These are phyloP conservation scores for Dryas drummondii DNA, from an alignment of 306 rosid genomes.

Conservation along the genomic window DNA sequence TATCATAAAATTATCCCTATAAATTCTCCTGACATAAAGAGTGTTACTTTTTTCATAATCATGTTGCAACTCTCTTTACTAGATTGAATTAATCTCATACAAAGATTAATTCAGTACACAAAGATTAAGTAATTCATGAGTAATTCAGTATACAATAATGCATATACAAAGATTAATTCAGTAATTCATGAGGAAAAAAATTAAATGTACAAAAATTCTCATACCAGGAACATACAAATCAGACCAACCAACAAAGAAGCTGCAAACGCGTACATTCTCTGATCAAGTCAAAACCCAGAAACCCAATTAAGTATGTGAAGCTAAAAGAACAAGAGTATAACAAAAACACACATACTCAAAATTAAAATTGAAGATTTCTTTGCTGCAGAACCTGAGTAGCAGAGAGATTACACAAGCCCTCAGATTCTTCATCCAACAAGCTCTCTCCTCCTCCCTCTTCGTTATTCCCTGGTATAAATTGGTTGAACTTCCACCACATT, in stretches of 20 bases:
- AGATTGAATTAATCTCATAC: not conserved
- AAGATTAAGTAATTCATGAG: not conserved
- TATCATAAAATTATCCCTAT: conserved; percentile 12
- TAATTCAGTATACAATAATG: not conserved
- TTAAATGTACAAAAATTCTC: not conserved
- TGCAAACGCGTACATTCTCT: conserved; percentile 88
- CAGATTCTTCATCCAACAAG: conserved; percentile 66
- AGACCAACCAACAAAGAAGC: conserved; percentile 71
- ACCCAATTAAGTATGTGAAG: conserved; percentile 19
- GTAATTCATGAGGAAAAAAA: not conserved
- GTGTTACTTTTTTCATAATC: not conserved
- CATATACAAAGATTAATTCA: not conserved
- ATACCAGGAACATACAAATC: conserved; percentile 78
- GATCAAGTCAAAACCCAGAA: conserved; percentile 40
- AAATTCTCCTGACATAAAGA: not conserved
- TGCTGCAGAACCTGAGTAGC: conserved; percentile 60
- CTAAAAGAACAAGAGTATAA: conserved; percentile 11
- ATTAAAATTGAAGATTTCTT: conserved; percentile 1
- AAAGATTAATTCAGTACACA: not conserved
- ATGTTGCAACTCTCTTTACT: not conserved
- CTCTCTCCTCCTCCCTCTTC: conserved; percentile 52
- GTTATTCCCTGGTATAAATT: conserved; percentile 36
- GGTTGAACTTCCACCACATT: conserved; percentile 63
- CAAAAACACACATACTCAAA: conserved; percentile 12
- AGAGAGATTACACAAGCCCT: conserved; percentile 58